phyloP scores from a whole-genome alignment of 805 yeast species.

The Schwanniomyces sp. region DNA sequence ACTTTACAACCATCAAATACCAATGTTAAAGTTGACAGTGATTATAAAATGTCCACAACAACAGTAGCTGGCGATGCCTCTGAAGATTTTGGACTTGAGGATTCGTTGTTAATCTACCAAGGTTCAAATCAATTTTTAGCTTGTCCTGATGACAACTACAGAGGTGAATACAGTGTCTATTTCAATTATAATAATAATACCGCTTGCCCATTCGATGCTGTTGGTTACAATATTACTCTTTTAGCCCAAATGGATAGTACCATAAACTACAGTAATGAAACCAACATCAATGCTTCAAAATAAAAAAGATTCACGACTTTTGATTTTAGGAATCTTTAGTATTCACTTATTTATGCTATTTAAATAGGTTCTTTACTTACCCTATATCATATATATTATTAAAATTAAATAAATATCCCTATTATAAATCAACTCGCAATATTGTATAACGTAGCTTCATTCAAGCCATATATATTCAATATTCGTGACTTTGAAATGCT shows the following conservation, averaged over 20 bases:
- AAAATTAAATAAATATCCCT: too few relatives aligned
- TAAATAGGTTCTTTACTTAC: too few relatives aligned
- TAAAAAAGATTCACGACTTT: slow-evolving; percentile 10
- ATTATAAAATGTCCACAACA: slow-evolving; percentile 21
- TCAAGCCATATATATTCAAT: too few relatives aligned
- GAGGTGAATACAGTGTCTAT: slow-evolving; percentile 27
- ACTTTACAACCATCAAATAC: slow-evolving; percentile 15
- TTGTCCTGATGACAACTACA: slow-evolving; percentile 25
- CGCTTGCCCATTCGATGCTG: slow-evolving; percentile 23
- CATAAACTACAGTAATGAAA: slow-evolving; percentile 24
- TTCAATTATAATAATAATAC: slow-evolving; percentile 17
- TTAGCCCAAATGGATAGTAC: slow-evolving; percentile 31
- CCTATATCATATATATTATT: too few relatives aligned
- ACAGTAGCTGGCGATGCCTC: slow-evolving; percentile 16
- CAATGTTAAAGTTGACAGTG: slow-evolving; percentile 27
- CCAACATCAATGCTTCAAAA: slow-evolving; percentile 17
- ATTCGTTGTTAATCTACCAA: slow-evolving; percentile 29
- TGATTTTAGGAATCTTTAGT: not conserved
- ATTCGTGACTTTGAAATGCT: too few relatives aligned
- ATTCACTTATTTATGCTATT: not conserved
- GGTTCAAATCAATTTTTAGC: slow-evolving; percentile 33
- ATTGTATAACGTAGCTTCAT: too few relatives aligned
- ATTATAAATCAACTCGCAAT: too few relatives aligned
- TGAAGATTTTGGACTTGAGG: slow-evolving; percentile 26
- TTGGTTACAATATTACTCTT: slow-evolving; percentile 31